A percentile compares a stretch with the other conserved stretches of the same genome.
Conservation (phyloP, 805 yeast species). For the Nakazawaea pomicola region DNA sequence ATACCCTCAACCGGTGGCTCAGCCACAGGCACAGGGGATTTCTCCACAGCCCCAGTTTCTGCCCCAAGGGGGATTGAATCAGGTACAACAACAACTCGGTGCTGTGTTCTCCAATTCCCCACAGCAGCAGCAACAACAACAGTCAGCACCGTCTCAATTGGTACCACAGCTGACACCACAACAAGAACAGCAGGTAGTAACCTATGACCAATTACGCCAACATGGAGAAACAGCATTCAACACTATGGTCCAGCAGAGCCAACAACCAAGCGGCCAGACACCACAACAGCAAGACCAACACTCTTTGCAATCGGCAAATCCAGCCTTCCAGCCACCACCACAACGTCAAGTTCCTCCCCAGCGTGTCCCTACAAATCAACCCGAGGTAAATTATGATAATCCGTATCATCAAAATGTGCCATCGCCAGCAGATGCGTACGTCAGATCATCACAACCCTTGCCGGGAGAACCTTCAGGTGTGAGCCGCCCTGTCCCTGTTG, state of each 20-base stretch:
- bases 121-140: slow-evolving; percentile 11
- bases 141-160: slow-evolving; percentile 10
- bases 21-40: slow-evolving; percentile 6
- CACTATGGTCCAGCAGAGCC: slow-evolving; percentile 12
- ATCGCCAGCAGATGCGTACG: background rate
- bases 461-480: too few species aligned
- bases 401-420: background rate
- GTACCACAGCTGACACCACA: slow-evolving; percentile 15
- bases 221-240: background rate
- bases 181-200: slow-evolving; percentile 16
- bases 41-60: slow-evolving; percentile 7
- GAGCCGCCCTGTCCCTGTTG: too few species aligned
- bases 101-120: background rate
- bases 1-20: slow-evolving; percentile 12
- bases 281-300: background rate
- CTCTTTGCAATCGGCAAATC: slow-evolving; percentile 4
- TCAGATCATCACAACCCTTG: too few species aligned
- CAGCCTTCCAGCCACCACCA: background rate
- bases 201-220: slow-evolving; percentile 11
- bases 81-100: slow-evolving; percentile 7
- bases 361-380: slow-evolving; percentile 4
- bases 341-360: background rate
- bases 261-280: background rate
- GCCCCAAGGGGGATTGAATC: slow-evolving; percentile 14
- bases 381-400: background rate